Percentiles rank a stretch among this genome's conserved stretches.
These are phyloP conservation scores for Metarhizium album DNA, from an alignment of 2,329 filamentous ascomycete species.

Conservation along the genomic window DNA sequence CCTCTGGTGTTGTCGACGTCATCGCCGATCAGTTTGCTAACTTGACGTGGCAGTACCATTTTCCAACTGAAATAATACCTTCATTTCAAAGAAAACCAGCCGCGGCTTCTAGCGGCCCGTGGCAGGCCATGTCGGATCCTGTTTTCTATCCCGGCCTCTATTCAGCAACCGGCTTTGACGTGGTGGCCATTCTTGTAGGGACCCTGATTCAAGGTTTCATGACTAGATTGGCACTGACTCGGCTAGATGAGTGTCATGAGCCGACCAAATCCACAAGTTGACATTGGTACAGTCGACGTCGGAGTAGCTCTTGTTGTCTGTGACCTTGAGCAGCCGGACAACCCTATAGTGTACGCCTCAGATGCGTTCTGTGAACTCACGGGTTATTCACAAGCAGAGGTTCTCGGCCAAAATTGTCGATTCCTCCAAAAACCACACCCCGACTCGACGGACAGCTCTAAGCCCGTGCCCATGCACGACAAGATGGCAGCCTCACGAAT, in stretches of 20 bases:
- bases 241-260: conserved; percentile 50
- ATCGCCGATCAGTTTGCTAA: not conserved
- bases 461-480: conserved; percentile 6
- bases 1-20: not conserved
- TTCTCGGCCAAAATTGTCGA: conserved; percentile 70
- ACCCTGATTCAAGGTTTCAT: not conserved
- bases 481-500: conserved; percentile 48
- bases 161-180: conserved; percentile 41
- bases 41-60: conserved; percentile 9
- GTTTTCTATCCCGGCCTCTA: conserved; percentile 48
- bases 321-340: conserved; percentile 62
- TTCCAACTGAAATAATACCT: conserved; percentile 5
- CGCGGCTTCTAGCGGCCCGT: conserved; percentile 7
- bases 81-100: conserved; percentile 1
- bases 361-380: conserved; percentile 71
- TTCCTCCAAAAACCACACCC: conserved; percentile 72
- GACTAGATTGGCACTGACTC: conserved; percentile 1
- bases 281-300: conserved; percentile 72
- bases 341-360: conserved; percentile 75
- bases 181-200: conserved; percentile 45
- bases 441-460: not conserved
- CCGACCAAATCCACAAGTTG: conserved; percentile 62
- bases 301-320: conserved; percentile 79
- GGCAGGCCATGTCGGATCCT: conserved; percentile 27
- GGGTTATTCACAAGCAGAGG: conserved; percentile 64